Evolutionary conservation across 2,329 filamentous ascomycete genomes (phyloP).

Genomic region (Fusarium concolor): DNA sequence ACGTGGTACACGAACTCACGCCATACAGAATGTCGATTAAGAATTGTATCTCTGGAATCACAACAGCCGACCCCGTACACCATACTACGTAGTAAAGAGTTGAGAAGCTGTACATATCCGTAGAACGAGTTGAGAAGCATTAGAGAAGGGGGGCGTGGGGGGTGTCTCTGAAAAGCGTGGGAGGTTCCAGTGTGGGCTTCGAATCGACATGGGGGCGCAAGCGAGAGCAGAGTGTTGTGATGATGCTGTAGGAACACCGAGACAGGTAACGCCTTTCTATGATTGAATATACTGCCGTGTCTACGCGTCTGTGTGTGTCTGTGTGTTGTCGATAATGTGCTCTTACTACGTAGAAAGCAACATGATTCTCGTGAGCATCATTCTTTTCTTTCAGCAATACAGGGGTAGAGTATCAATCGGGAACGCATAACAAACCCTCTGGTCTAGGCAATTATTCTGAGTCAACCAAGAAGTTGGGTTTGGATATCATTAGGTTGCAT

Average conservation of each 20-base stretch:
- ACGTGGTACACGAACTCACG: conserved; percentile 15
- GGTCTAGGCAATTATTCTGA: conserved; percentile 9
- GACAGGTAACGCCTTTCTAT: conserved; percentile 2
- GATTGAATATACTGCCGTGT: conserved; percentile 16
- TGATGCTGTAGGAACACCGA: conserved; percentile 4
- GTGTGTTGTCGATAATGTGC: conserved; percentile 12
- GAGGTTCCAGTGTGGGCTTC: conserved; percentile 29
- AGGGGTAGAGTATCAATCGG: background rate
- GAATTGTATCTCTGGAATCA: conserved; percentile 16
- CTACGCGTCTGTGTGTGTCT: conserved; percentile 13
- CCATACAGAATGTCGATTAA: conserved; percentile 22
- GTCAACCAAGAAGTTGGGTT: conserved; percentile 11
- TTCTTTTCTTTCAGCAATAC: background rate
- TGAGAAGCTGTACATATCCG: background rate
- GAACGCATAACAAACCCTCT: background rate
- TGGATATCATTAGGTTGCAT: conserved; percentile 28
- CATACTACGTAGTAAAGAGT: background rate
- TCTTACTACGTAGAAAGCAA: background rate
- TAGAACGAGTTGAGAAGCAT: conserved; percentile 29
- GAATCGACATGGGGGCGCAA: conserved; percentile 31
- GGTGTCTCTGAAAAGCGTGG: conserved; percentile 39
- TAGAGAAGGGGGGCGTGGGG: conserved; percentile 36
- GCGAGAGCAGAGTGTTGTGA: conserved; percentile 24
- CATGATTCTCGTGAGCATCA: background rate
- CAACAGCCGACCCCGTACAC: conserved; percentile 1